Evolutionary conservation across 202 grass and related monocot species (phyloP), one percentile per base, ranked within the genome.

Genomic region (Bolboschoenoplectus hybrid): DNA sequence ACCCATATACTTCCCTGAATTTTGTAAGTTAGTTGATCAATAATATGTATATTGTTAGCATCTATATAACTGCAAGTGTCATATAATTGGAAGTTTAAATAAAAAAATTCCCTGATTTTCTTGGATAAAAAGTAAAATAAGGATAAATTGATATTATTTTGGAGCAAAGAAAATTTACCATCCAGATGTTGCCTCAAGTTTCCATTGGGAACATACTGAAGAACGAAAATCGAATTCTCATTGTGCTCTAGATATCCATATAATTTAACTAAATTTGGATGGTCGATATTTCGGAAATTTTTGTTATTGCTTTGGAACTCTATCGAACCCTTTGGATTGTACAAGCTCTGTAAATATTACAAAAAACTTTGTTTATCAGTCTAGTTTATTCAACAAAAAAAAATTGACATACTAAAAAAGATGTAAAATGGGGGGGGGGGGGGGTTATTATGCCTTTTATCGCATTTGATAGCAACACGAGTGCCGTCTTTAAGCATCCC

Each of bases 401-500:
- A 39, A 46, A 2, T 26, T 45, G 17, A 72, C 41, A 71, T n/a
- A 41, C 2, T n/a, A 44, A 41, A 44, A 8, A 71, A 10, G 6
- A 72, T 72, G 40, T 44, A 9, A 46, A 72, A 46, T 20, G n/a
- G 6, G 41, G 17, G 41, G 9, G 14, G 14, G 20, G 4, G 26
- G 26, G 26, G 26, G 26, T 26, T 26, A 20, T 17, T 9, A 9
- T 72, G 68, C 57, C 47, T 80, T 80, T 40, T 80, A 8, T 52
- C 50, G 2, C 53, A 38, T 80, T 97, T 97, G 0, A 94, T 81
- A 17, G 94, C 94, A 10, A 97, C 87, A 3, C 83, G 80, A 41
- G 66, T 92, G 60, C 86, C 87, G 53, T 92, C 94, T 35, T 82
- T 91, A 43, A 94, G 92, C 36, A 86, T 87, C 9, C 92, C 94